These are phyloP conservation scores for Tuber umbilicatum DNA, from an alignment of 495 filamentous ascomycete species.

Conservation along the genomic window DNA sequence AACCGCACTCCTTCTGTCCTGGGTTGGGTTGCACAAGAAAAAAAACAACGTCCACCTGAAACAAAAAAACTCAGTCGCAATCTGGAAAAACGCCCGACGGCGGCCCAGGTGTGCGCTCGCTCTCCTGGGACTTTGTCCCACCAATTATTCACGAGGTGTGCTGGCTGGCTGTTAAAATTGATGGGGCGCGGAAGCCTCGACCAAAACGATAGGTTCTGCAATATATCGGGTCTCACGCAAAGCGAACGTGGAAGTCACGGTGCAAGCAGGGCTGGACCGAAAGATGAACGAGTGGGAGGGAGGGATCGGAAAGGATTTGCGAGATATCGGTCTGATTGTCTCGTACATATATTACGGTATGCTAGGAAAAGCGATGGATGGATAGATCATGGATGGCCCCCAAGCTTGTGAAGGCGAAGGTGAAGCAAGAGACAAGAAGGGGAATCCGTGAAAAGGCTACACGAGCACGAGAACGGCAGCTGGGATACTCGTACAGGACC, in stretches of 20 bases:
- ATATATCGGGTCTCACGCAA: background rate
- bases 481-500: background rate
- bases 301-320: conserved; percentile 5
- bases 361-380: background rate
- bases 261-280: background rate
- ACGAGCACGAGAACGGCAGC: background rate
- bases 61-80: conserved; percentile 14
- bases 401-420: conserved; percentile 12
- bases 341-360: background rate
- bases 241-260: background rate
- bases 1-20: background rate
- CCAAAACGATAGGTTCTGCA: background rate
- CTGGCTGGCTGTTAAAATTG: background rate
- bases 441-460: conserved; percentile 4
- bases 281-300: background rate
- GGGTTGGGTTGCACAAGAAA: background rate
- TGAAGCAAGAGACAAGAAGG: conserved; percentile 15
- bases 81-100: conserved; percentile 34
- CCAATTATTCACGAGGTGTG: conserved; percentile 13
- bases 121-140: conserved; percentile 20
- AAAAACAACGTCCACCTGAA: conserved; percentile 1
- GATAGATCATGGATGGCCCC: background rate
- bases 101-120: conserved; percentile 19
- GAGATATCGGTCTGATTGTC: background rate
- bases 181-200: background rate